These are phyloP conservation scores for Sphaerulina musiva DNA, from an alignment of 2,329 filamentous ascomycete species.

Conservation along the genomic window DNA sequence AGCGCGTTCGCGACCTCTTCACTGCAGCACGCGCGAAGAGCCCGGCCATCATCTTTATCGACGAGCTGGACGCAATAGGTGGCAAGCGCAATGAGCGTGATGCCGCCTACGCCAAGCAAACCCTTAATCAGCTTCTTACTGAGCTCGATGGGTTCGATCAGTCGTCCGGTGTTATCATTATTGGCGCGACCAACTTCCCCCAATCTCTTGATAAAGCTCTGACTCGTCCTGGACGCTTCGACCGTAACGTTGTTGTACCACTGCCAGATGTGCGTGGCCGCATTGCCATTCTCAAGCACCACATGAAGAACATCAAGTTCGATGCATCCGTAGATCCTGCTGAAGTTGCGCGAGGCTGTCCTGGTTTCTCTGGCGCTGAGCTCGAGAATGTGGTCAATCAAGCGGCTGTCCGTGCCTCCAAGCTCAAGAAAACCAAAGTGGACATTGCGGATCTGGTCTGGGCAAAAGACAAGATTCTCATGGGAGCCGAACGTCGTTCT, in stretches of 20 bases:
- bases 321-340: slow-evolving; percentile 74
- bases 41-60: slow-evolving; percentile 90
- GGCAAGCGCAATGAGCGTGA: slow-evolving; percentile 89
- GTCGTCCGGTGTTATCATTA: slow-evolving; percentile 87
- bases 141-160: slow-evolving; percentile 97
- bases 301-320: slow-evolving; percentile 84
- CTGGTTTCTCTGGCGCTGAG: slow-evolving; percentile 90
- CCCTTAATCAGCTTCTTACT: slow-evolving; percentile 91
- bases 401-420: slow-evolving; percentile 88
- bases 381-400: slow-evolving; percentile 96
- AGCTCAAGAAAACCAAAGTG: slow-evolving; percentile 70
- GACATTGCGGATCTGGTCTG: slow-evolving; percentile 80
- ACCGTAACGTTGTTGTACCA: slow-evolving; percentile 81
- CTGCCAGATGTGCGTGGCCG: slow-evolving; percentile 90
- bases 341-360: slow-evolving; percentile 76
- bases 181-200: slow-evolving; percentile 94
- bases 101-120: slow-evolving; percentile 93
- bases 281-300: slow-evolving; percentile 85
- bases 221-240: slow-evolving; percentile 88
- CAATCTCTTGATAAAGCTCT: slow-evolving; percentile 90
- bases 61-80: slow-evolving; percentile 89
- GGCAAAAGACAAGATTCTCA: slow-evolving; percentile 96
- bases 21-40: slow-evolving; percentile 74
- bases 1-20: slow-evolving; percentile 93
- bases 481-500: slow-evolving; percentile 87